These are phyloP conservation scores for Omphalotus guepiniiformis DNA, from an alignment of 768 basidiomycete genomes.

Conservation along the genomic window DNA sequence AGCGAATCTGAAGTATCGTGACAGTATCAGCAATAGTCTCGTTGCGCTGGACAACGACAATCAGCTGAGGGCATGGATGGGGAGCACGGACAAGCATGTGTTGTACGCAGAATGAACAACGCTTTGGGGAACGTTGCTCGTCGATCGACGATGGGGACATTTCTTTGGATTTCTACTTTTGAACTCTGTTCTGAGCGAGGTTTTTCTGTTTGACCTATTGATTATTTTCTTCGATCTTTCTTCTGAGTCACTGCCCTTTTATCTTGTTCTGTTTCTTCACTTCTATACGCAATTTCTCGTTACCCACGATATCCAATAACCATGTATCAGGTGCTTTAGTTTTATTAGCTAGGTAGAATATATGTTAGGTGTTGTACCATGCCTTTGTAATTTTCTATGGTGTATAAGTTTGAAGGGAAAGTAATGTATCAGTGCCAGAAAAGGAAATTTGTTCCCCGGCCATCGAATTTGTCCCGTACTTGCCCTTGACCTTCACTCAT, in stretches of 20 bases:
- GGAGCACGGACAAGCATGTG: slow-evolving; percentile 76
- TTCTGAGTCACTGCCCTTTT: slow-evolving; percentile 7
- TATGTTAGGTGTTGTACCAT: not conserved
- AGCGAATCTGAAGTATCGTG: slow-evolving; percentile 65
- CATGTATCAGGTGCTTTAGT: slow-evolving; percentile 4
- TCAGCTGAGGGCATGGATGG: slow-evolving; percentile 70
- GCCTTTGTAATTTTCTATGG: no score
- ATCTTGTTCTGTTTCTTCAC: not conserved
- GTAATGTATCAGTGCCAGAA: slow-evolving; percentile 2
- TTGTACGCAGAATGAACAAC: slow-evolving; percentile 65
- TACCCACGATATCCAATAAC: not conserved
- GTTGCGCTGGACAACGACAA: slow-evolving; percentile 60
- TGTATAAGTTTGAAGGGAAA: no score
- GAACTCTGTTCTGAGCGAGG: not conserved
- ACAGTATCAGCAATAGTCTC: slow-evolving; percentile 62
- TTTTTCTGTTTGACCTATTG: slow-evolving; percentile 2
- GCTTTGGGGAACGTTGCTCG: not conserved
- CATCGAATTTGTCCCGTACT: not conserved
- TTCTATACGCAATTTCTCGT: not conserved
- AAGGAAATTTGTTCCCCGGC: not conserved
- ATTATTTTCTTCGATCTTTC: slow-evolving; percentile 10
- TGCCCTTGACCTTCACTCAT: slow-evolving; percentile 29
- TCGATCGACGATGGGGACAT: not conserved
- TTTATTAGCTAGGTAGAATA: not conserved
- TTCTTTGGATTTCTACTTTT: not conserved